Percentiles rank a stretch among this genome's conserved stretches.
Conservation (phyloP, 371 early-diverging fungal genomes). For the Apophysomyces trapeziformis region DNA sequence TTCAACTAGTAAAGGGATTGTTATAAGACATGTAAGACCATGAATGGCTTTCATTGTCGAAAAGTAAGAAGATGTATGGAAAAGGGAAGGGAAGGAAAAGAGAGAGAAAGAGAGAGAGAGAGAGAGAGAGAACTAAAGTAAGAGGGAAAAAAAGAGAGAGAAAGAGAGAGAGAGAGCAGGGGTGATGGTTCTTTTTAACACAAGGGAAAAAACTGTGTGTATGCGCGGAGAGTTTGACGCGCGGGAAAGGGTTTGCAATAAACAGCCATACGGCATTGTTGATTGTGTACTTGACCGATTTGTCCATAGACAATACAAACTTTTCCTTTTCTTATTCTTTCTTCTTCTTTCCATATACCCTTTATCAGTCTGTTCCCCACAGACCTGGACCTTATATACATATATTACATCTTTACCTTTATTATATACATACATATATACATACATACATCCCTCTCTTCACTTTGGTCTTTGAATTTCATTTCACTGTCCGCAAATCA, state of each 20-base stretch:
- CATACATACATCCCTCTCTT: constrained; percentile 10
- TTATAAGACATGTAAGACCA: constrained; percentile 1
- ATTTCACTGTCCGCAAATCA: constrained; percentile 8
- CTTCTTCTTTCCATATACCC: constrained; percentile 1
- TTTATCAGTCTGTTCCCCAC: background rate
- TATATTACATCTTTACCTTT: too few species aligned
- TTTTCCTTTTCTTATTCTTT: constrained; percentile 5
- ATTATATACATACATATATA: background rate
- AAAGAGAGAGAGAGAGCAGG: constrained; percentile 10
- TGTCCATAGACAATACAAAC: constrained; percentile 10
- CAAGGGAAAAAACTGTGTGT: constrained; percentile 11
- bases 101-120: constrained; percentile 6
- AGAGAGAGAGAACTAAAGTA: background rate
- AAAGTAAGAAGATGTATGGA: constrained; percentile 12
- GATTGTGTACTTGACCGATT: constrained; percentile 10
- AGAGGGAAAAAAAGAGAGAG: constrained; percentile 9
- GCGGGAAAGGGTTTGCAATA: constrained; percentile 1
- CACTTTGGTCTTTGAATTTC: background rate
- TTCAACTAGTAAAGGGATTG: background rate
- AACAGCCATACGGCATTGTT: constrained; percentile 6
- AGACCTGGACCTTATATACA: background rate
- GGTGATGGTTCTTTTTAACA: constrained; percentile 3
- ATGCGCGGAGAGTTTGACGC: constrained; percentile 7
- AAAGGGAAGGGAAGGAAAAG: constrained; percentile 18
- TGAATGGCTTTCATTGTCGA: background rate